Evolutionary conservation across 495 filamentous ascomycete genomes (phyloP), one percentile per base, ranked within the genome.

Genomic region (Rhypophila decipiens): DNA sequence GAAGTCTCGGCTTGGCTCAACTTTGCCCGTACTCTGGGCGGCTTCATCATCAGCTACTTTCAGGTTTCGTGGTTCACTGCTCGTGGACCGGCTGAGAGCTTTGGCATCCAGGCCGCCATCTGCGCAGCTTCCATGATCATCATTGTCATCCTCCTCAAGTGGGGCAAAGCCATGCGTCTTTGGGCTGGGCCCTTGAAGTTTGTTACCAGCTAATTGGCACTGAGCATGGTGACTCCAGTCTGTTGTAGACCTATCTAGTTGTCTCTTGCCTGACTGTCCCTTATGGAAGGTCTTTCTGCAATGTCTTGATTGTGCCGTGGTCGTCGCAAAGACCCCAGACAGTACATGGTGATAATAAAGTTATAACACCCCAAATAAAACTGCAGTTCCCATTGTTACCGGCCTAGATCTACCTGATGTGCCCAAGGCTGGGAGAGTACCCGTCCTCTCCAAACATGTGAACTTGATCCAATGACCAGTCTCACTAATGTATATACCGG

Each of bases 1-100:
- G 79, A 82, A 58, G 77, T 84, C 9, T 71, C 65, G 0, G 72
- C 73, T 2, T 74, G 73, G 71, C 56, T 80, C 10, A 78, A 74
- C 51, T 60, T 72, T 21, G 66, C 67, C 7, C 59, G 74, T 4
- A 73, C 67, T 1, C 43, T 65, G 5, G 70, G 74, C 12, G 70
- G 73, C 0, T 79, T 79, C 48, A 72, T 78, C 39, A 61, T 73
- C 2, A 67, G 61, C 18, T 80, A 80, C 53, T 69, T 78, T 36
- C 68, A 78, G 66, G 63, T 66, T 7, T 50, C 47, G 2, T 66
- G 63, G 64, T 67, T 66, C 1, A 38, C 50, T 11, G 55, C 54
- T 17, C 59, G 63, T 58, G 71, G 72, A 1, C 57, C 65, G 2
- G 51, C 64, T 31, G 44, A 55, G 31, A 70, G 65, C 39, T 76